Evolutionary conservation across 1,139 yeast genomes (phyloP).

Genomic region (Saccharomyces hybrid): DNA sequence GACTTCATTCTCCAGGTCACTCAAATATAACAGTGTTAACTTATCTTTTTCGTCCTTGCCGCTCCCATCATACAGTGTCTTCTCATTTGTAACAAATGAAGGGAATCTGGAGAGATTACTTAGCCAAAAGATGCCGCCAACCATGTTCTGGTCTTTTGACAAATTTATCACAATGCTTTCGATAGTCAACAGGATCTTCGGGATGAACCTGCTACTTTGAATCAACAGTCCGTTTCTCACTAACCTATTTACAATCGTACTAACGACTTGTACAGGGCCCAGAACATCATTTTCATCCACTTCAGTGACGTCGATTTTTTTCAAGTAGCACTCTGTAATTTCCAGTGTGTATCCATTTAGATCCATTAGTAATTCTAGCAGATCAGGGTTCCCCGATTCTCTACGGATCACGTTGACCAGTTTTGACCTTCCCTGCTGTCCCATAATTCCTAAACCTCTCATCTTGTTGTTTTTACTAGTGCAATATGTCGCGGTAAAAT

Average conservation of each 20-base stretch:
- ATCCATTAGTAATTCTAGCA: background rate
- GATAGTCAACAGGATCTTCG: constrained; percentile 39
- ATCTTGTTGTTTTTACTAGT: background rate
- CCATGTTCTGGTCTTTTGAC: constrained; percentile 76
- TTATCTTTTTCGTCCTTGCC: constrained; percentile 39
- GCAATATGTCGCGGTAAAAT: background rate
- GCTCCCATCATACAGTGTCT: constrained; percentile 38
- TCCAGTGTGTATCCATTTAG: constrained; percentile 70
- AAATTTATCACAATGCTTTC: constrained; percentile 63
- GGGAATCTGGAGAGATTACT: constrained; percentile 90
- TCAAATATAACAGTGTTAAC: background rate
- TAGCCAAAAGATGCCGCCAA: constrained; percentile 94
- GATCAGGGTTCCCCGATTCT: background rate
- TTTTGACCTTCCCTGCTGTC: background rate
- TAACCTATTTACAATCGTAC: constrained; percentile 72
- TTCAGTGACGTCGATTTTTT: constrained; percentile 77
- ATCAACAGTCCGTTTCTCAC: constrained; percentile 3
- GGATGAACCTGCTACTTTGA: background rate
- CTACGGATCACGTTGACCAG: background rate
- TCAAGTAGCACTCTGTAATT: constrained; percentile 75
- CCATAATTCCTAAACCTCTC: background rate
- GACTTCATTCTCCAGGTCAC: background rate
- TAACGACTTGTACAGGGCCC: constrained; percentile 90
- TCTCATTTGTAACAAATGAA: constrained; percentile 57
- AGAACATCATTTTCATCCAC: constrained; percentile 79